Percentiles rank a stretch among this genome's conserved stretches.
Evolutionary conservation across 148 eudicot genomes (phyloP).

Genomic region (Salicornia ramosissima): DNA sequence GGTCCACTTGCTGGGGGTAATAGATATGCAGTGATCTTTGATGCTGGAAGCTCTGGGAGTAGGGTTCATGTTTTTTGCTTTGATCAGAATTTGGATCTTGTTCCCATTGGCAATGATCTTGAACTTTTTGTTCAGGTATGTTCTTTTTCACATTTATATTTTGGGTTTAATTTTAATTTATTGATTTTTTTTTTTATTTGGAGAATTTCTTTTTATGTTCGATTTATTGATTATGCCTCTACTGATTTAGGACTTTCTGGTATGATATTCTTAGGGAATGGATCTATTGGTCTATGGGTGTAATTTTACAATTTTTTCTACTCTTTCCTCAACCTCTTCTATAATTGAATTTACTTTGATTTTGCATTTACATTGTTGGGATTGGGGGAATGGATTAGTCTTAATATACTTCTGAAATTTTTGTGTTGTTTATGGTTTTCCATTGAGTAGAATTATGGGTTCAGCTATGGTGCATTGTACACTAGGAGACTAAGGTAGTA

Average conservation of each 20-base stretch:
- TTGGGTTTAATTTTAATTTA: neutral
- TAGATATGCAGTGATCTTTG: slow-evolving; percentile 78
- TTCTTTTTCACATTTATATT: neutral
- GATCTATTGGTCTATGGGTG: neutral
- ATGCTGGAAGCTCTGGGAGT: slow-evolving; percentile 96
- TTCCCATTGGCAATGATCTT: slow-evolving; percentile 57
- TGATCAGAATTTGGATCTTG: slow-evolving; percentile 71
- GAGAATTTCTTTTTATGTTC: neutral
- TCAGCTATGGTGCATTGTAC: neutral
- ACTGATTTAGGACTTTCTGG: neutral
- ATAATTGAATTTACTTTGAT: neutral
- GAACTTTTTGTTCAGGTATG: slow-evolving; percentile 52
- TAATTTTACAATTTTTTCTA: too few species aligned
- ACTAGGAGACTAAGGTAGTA: too few species aligned
- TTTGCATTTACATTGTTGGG: neutral
- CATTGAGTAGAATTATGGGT: neutral
- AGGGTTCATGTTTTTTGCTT: slow-evolving; percentile 97
- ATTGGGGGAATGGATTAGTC: neutral
- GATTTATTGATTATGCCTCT: neutral
- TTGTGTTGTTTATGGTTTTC: neutral
- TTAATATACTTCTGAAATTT: neutral
- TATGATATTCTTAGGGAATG: neutral
- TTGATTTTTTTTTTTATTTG: neutral
- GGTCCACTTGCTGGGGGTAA: neutral
- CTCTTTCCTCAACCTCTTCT: too few species aligned